Base-by-base conservation (phyloP, 1,284 basidiomycete genomes). In the Peniophora sp. region DNA sequence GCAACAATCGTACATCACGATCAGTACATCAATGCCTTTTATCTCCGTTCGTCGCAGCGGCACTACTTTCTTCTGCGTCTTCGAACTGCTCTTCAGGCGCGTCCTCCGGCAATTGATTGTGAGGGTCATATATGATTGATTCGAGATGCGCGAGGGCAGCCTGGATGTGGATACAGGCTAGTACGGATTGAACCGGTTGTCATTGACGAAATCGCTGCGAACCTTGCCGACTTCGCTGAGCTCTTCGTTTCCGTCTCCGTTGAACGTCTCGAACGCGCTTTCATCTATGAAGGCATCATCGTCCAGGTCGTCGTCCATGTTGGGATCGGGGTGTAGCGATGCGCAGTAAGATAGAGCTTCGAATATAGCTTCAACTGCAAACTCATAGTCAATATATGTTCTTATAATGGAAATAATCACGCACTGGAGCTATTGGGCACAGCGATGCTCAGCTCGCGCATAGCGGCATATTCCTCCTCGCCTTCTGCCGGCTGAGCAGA, bases 211-310 rank as follows among this genome's bases (percentile, higher is more conserved):
- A 86, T 91, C 83, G 68, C 82, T 87, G 83, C 92, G 92, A 85
- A 96, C 92, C 88, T 89, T 86, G 73, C 93, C 93, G 58, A 85
- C 83, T 69, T 88, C 85, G 63, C 81, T 88, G 55, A 89, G 75
- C 64, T 90, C 86, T 59, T 87, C 74, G 16, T 71, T 75, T 50
- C 77, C 79, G 47, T 73, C 74, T 32, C 83, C 85, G 22, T 66
- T 71, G 63, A 88, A 82, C 1, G 73, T 71, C 55, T 86, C 81
- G 59, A 86, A 81, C 10, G 61, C 63, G 16, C 67, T 66, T 3
- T 68, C 68, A 39, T 74, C 72, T 2, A 73, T 63, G 55, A 83
- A 79, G 16, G 78, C 80, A 48, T 81, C 83, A 57, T 80, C 77
- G 27, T 74, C 73, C 41, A 76, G 77, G 44, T 80, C 77, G 49